Conservation (phyloP, 768 basidiomycete species). For the Mycena rebaudengoi region DNA sequence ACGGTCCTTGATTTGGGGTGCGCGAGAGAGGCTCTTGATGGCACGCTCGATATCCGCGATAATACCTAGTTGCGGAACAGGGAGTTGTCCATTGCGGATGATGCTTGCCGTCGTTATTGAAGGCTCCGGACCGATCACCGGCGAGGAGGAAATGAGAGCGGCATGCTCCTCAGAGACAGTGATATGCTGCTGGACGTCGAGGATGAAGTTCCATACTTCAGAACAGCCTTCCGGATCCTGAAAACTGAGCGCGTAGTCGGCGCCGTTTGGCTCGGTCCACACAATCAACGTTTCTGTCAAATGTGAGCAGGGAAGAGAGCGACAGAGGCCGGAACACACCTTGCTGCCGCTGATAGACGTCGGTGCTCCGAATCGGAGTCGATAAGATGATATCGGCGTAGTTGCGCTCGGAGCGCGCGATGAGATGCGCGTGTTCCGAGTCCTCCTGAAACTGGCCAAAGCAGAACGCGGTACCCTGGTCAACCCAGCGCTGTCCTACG, state of each 20-base stretch:
- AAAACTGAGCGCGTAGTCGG: slow-evolving; percentile 96
- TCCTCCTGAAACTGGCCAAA: slow-evolving; percentile 87
- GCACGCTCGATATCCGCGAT: slow-evolving; percentile 82
- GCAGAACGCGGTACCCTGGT: slow-evolving; percentile 97
- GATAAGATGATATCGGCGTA: slow-evolving; percentile 78
- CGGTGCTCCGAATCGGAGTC: slow-evolving; percentile 82
- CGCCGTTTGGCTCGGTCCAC: slow-evolving; percentile 96
- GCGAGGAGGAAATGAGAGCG: slow-evolving; percentile 66
- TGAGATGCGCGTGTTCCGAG: slow-evolving; percentile 78
- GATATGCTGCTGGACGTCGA: slow-evolving; percentile 90
- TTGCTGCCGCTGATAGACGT: slow-evolving; percentile 89
- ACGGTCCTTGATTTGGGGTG: slow-evolving; percentile 78
- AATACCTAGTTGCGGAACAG: slow-evolving; percentile 77
- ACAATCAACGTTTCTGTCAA: slow-evolving; percentile 92
- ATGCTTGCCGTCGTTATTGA: slow-evolving; percentile 69
- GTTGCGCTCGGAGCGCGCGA: slow-evolving; percentile 84
- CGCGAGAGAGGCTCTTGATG: slow-evolving; percentile 78
- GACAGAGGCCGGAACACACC: slow-evolving; percentile 54
- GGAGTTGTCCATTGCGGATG: slow-evolving; percentile 77
- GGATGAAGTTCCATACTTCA: slow-evolving; percentile 98
- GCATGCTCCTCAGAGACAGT: slow-evolving; percentile 62
- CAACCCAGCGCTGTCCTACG: slow-evolving; percentile 89
- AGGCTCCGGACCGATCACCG: slow-evolving; percentile 62
- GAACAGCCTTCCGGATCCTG: slow-evolving; percentile 95
- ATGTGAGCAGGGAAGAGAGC: slow-evolving; percentile 20